Evolutionary conservation across 2,329 filamentous ascomycete species (phyloP), one percentile per base, ranked within the genome.

Genomic region (Fusarium xylarioides): DNA sequence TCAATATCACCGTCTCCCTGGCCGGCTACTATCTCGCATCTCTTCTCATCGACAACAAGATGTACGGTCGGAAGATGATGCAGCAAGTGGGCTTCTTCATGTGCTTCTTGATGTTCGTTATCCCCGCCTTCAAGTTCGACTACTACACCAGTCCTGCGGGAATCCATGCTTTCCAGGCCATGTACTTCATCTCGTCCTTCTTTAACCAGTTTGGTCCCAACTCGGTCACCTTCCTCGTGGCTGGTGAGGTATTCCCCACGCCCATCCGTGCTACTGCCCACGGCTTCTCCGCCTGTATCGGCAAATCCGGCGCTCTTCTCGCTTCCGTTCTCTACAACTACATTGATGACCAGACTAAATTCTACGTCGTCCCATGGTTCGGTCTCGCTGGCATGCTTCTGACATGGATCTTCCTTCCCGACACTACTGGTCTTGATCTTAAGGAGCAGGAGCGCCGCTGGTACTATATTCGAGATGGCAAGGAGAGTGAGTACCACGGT

Each of bases 201-300:
- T 98, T 98, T 91, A 98, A 98, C 88, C 95, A 98, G 82, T 98
- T 98, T 79, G 95, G 95, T 18, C 95, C 95, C 83, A 98, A 98
- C 88, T 92, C 91, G 52, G 95, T 98, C 78, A 97, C 95, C 71
- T 98, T 98, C 92, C 90, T 98, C 75, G 93, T 97, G 40, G 95
- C 95, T 47, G 95, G 94, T 47, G 95, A 98, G 82, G 94, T 97
- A n/a, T 98, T 94, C 88, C 95, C 95, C 15, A 97, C 95, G 0
- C 93, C 95, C 15, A 91, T 98, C 76, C 95, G 95, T 78, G 95
- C 95, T 75, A 95, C 94, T 23, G 95, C 95, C 57, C 95, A 98
- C 86, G 95, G 95, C 64, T 94, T 98, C 84, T 95, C 93, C n/a
- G 95, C 95, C 73, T 95, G 95, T 64, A 87, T 92, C 62, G 95